Evolutionary conservation across 2,329 filamentous ascomycete genomes (phyloP).

Genomic region (Colletotrichum cereale): DNA sequence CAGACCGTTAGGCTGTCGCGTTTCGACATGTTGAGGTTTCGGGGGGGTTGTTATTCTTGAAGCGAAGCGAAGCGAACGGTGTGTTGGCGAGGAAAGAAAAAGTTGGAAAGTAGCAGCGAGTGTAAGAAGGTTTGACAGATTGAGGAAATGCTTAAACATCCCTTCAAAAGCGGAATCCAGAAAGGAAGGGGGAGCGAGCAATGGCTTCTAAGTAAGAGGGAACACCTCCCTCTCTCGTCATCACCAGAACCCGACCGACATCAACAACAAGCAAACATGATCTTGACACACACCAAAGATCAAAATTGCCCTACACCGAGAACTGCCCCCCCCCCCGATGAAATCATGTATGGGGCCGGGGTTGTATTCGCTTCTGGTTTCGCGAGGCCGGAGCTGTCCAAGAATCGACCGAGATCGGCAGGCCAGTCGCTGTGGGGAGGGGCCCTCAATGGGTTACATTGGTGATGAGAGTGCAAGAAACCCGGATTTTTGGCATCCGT

Average conservation of each 20-base stretch:
- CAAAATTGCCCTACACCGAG: neutral
- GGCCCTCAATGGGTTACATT: slow-evolving; percentile 1
- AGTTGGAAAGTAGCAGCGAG: neutral
- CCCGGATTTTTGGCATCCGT: slow-evolving; percentile 31
- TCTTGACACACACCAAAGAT: slow-evolving; percentile 8
- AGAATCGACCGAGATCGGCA: slow-evolving; percentile 36
- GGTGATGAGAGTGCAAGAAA: slow-evolving; percentile 10
- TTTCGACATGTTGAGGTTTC: slow-evolving; percentile 6
- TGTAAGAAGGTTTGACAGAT: neutral
- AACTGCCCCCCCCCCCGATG: slow-evolving; percentile 8
- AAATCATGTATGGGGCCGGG: slow-evolving; percentile 38
- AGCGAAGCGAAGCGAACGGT: slow-evolving; percentile 12
- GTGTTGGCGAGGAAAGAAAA: neutral
- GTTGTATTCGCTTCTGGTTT: slow-evolving; percentile 27
- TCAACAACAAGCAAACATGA: neutral
- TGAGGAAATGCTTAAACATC: neutral
- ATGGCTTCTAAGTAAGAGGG: slow-evolving; percentile 6
- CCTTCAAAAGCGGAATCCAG: neutral
- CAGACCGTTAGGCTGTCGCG: slow-evolving; percentile 31
- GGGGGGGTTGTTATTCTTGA: neutral
- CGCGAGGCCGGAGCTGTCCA: slow-evolving; percentile 27
- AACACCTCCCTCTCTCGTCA: neutral
- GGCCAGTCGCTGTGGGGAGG: slow-evolving; percentile 27
- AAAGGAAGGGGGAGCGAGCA: neutral
- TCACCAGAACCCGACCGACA: neutral